Conservation (phyloP, 192 early-diverging fungal genomes). For the Coemansia sp. region DNA sequence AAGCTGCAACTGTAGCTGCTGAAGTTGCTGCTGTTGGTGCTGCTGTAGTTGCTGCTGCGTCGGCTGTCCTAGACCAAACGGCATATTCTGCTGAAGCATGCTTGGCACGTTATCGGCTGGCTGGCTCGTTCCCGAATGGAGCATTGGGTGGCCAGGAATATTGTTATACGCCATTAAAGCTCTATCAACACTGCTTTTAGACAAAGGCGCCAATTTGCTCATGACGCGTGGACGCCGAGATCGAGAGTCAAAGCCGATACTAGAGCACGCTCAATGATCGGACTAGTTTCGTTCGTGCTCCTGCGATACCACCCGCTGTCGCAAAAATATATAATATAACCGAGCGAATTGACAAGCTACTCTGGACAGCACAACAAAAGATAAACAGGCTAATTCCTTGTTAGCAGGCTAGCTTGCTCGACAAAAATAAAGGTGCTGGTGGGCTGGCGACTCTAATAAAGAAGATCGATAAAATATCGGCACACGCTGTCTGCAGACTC, state of each 20-base stretch:
- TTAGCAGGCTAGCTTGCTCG: neutral
- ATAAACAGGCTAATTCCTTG: neutral
- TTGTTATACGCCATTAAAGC: constrained; percentile 49
- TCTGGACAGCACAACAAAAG: neutral
- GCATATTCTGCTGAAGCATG: constrained; percentile 31
- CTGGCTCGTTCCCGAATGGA: constrained; percentile 26
- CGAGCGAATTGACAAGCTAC: neutral
- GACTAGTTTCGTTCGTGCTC: neutral
- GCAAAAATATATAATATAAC: neutral
- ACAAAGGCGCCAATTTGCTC: constrained; percentile 39
- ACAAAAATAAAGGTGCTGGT: neutral
- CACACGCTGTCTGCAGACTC: neutral
- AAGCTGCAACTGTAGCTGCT: constrained; percentile 26
- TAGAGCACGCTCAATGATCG: constrained; percentile 5
- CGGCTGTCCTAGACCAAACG: constrained; percentile 17
- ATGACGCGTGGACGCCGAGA: constrained; percentile 20
- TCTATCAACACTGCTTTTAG: constrained; percentile 41
- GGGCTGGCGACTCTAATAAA: neutral
- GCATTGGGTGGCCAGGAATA: constrained; percentile 31
- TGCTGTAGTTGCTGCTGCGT: constrained; percentile 20
- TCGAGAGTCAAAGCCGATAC: constrained; percentile 7
- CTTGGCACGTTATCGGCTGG: constrained; percentile 9
- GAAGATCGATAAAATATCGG: constrained; percentile 2
- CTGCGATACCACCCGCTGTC: neutral
- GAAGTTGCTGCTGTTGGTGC: constrained; percentile 7